Conservation (phyloP, 1,139 yeast genomes). For the Entelexis sorbosivorans region DNA sequence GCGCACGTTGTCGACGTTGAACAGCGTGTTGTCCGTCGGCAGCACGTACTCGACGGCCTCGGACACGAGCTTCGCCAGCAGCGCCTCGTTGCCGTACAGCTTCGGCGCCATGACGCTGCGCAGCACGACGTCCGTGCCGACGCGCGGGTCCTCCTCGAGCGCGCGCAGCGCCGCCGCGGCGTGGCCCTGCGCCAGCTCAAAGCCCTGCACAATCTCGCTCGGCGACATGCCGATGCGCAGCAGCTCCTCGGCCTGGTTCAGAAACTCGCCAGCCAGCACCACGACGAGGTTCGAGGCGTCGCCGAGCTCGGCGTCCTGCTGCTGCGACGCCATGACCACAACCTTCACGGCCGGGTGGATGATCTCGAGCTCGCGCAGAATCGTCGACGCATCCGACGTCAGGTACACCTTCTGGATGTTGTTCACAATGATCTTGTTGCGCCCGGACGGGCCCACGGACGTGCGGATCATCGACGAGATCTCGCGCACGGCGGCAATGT, state of each 20-base stretch:
- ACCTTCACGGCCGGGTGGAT: constrained; percentile 97
- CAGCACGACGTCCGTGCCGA: constrained; percentile 52
- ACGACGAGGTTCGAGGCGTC: constrained; percentile 64
- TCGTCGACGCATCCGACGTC: constrained; percentile 95
- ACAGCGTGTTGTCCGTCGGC: constrained; percentile 50
- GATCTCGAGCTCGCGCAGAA: constrained; percentile 82
- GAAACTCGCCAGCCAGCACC: constrained; percentile 45
- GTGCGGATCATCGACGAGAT: constrained; percentile 84
- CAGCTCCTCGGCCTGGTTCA: constrained; percentile 24
- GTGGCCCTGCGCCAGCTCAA: constrained; percentile 41
- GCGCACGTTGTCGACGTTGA: constrained; percentile 85
- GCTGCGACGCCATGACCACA: constrained; percentile 91
- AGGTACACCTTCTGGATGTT: constrained; percentile 70
- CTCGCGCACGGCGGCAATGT: constrained; percentile 89
- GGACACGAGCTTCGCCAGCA: constrained; percentile 65
- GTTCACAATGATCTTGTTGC: constrained; percentile 90
- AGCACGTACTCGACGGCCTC: constrained; percentile 75
- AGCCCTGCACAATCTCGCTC: constrained; percentile 24
- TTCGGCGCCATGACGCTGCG: constrained; percentile 86
- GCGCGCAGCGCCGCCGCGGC: constrained; percentile 54
- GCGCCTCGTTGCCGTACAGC: constrained; percentile 79
- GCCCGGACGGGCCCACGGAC: constrained; percentile 94
- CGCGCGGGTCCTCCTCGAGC: constrained; percentile 45
- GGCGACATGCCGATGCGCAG: constrained; percentile 52
- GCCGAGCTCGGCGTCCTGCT: constrained; percentile 79